Base-by-base conservation (phyloP, 169 alveolate genomes). In the Plasmodium ovale region DNA sequence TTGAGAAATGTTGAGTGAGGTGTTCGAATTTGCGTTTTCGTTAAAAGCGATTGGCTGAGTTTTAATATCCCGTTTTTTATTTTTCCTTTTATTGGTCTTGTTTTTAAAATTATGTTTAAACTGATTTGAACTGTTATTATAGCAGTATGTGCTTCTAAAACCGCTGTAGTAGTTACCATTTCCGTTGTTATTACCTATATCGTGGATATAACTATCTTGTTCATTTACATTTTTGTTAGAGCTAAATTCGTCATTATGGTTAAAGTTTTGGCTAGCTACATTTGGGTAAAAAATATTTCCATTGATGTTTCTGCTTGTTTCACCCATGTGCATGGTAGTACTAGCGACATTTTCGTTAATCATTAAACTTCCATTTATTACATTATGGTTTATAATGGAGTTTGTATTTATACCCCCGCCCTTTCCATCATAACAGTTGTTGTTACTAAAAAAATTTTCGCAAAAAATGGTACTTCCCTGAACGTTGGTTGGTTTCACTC, bases 101-200 rank as follows among this genome's bases (percentile, higher is more conserved):
- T 33, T 74, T 39, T 64, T 21, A 47, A 14, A 59, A 31, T 74
- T 60, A 3, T 59, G 42, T 65, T 82, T 54, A 82, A 65, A 44
- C 37, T 19, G 10, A 5, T 51, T 65, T 21, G 72, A 19, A 51
- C 25, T 54, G 25, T 54, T 19, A 39, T 39, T 39, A 39, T 9
- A 39, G 51, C 9, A 39, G 51, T 39, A 39, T 5, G 5, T 39
- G 9, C 9, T 39, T 0, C 51, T 39, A 9, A 39, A 39, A 39
- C 9, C 9, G n/a, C 5, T 39, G 9, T 39, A 39, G 9, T 9
- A 39, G 9, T 5, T 39, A 39, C 9, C 9, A 39, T 5, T 5
- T 39, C n/a, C 5, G 5, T 5, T 9, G 9, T 9, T 39, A 39
- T 9, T 39, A 39, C 9, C 9, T 39, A 9, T 5, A 39, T 39